Conservation (phyloP, 305 asterid genomes). For the Fraxinus greggii region DNA sequence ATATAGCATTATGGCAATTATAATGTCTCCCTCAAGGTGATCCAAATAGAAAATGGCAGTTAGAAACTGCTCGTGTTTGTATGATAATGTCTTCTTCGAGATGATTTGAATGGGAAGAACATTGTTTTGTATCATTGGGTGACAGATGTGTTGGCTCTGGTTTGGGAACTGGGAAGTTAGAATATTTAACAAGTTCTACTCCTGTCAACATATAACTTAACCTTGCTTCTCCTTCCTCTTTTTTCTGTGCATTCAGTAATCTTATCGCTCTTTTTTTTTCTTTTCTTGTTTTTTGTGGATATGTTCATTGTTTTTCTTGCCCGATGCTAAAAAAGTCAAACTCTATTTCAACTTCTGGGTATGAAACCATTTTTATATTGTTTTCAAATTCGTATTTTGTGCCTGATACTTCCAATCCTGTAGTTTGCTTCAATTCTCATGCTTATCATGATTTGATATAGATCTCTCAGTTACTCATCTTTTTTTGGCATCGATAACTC, state of each 20-base stretch:
- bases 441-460: not conserved
- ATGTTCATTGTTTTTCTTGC: not conserved
- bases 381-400: not conserved
- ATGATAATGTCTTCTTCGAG: not conserved
- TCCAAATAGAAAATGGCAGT: not conserved
- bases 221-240: not conserved
- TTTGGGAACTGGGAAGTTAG: conserved; percentile 7
- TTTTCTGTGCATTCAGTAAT: not conserved
- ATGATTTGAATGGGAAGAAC: not conserved
- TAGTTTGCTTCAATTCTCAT: not conserved
- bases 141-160: not conserved
- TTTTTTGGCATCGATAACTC: not conserved
- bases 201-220: not conserved
- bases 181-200: conserved; percentile 3
- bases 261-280: not conserved
- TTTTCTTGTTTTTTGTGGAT: not conserved
- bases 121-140: not conserved
- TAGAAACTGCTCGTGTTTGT: not conserved
- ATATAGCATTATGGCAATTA: not conserved
- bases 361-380: not conserved
- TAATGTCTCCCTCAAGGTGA: not conserved
- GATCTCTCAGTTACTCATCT: not conserved
- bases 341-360: not conserved
- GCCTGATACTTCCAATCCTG: not conserved
- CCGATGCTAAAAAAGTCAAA: not conserved